Conservation (phyloP, 257 asterid genomes). For the Ligustrum vulgare region DNA sequence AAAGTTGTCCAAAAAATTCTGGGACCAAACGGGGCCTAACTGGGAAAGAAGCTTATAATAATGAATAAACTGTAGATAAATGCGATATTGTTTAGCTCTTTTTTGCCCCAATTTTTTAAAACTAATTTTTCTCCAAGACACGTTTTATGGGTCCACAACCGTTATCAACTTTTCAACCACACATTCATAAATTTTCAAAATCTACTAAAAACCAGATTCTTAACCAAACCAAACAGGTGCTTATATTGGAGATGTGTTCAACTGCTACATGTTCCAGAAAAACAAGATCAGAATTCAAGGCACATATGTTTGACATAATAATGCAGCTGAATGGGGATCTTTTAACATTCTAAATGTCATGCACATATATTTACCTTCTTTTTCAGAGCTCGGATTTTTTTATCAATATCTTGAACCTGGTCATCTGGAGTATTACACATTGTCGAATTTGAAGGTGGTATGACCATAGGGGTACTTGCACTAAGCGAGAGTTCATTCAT, state of each 20-base stretch:
- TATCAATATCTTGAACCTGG: constrained; percentile 71
- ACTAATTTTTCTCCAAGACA: too few species aligned
- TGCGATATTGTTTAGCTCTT: background rate
- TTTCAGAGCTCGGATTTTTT: constrained; percentile 86
- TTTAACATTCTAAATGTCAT: background rate
- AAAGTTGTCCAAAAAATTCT: too few species aligned
- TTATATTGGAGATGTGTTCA: background rate
- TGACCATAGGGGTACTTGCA: constrained; percentile 38
- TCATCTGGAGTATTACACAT: constrained; percentile 51
- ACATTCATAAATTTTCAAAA: too few species aligned
- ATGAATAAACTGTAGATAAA: background rate
- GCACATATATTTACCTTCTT: constrained; percentile 65
- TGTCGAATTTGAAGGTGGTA: constrained; percentile 49
- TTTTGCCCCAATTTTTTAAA: too few species aligned
- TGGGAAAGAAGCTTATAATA: background rate
- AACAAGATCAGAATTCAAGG: background rate
- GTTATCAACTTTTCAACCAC: too few species aligned
- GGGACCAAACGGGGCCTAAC: too few species aligned
- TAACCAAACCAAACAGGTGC: too few species aligned
- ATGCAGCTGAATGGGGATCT: background rate
- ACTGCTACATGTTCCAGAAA: background rate
- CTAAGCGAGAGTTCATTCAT: constrained; percentile 63
- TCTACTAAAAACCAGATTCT: too few species aligned
- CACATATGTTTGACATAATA: background rate
- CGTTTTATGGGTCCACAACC: too few species aligned